Evolutionary conservation across 495 filamentous ascomycete species (phyloP).

Genomic region (Neurospora sp.): DNA sequence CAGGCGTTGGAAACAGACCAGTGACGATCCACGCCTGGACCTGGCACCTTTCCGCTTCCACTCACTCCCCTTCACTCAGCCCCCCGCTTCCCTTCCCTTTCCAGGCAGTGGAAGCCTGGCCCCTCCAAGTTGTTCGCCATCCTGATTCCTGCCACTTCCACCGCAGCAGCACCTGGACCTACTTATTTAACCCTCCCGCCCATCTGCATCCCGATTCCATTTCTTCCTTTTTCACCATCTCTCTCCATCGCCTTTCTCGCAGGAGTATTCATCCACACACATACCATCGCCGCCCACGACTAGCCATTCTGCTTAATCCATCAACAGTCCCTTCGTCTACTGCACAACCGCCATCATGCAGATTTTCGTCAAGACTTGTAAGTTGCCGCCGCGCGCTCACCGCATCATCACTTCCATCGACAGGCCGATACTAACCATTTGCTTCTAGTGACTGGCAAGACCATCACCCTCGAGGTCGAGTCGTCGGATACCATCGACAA

Average conservation of each 20-base stretch:
- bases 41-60: background rate
- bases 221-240: conserved; percentile 5
- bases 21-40: background rate
- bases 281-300: conserved; percentile 4
- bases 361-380: conserved; percentile 96
- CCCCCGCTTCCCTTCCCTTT: background rate
- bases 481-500: conserved; percentile 98
- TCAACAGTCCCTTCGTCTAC: background rate
- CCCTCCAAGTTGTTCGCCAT: conserved; percentile 9
- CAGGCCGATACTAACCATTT: conserved; percentile 16
- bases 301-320: conserved; percentile 3
- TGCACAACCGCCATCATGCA: conserved; percentile 53
- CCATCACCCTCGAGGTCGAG: conserved; percentile 98
- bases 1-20: background rate
- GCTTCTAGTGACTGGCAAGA: conserved; percentile 82
- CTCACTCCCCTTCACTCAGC: background rate
- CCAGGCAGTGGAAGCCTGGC: background rate
- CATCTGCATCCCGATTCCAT: conserved; percentile 2
- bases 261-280: conserved; percentile 10
- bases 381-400: conserved; percentile 35
- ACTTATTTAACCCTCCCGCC: conserved; percentile 16
- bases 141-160: conserved; percentile 27
- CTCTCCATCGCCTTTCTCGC: conserved; percentile 20
- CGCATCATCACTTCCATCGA: background rate
- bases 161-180: conserved; percentile 26